Evolutionary conservation across 2,329 filamentous ascomycete genomes (phyloP).

Genomic region (Chaetomiaceae sp.): DNA sequence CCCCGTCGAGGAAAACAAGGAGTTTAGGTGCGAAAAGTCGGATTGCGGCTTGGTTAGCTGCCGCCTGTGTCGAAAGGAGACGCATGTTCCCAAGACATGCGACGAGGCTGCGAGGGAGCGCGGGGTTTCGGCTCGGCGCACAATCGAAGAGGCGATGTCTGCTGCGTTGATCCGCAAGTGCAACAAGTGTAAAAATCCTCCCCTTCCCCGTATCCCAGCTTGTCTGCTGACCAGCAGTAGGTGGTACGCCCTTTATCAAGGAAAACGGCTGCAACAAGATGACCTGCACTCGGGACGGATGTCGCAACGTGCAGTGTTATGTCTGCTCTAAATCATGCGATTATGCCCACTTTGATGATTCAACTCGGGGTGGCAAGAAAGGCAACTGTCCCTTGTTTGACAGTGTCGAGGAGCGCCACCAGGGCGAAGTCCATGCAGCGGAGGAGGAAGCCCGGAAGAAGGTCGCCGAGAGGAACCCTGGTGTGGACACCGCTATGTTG

Average conservation of each 20-base stretch:
- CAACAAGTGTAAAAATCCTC: slow-evolving; percentile 50
- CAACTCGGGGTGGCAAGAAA: slow-evolving; percentile 39
- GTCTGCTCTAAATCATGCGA: slow-evolving; percentile 63
- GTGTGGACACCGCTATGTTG: slow-evolving; percentile 53
- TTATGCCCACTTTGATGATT: slow-evolving; percentile 68
- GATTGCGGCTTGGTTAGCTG: slow-evolving; percentile 63
- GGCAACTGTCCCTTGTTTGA: slow-evolving; percentile 68
- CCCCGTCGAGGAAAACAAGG: slow-evolving; percentile 61
- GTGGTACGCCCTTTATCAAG: slow-evolving; percentile 75
- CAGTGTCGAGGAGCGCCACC: slow-evolving; percentile 54
- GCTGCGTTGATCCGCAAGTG: slow-evolving; percentile 72
- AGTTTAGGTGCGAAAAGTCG: slow-evolving; percentile 67
- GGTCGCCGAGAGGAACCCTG: slow-evolving; percentile 55
- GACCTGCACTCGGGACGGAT: slow-evolving; percentile 56
- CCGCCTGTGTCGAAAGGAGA: slow-evolving; percentile 61
- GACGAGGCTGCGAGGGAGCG: slow-evolving; percentile 59
- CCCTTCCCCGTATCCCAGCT: background rate
- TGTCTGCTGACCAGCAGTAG: slow-evolving; percentile 30
- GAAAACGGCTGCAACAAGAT: slow-evolving; percentile 80
- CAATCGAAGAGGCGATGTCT: slow-evolving; percentile 81
- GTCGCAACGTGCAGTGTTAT: slow-evolving; percentile 58
- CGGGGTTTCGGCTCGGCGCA: slow-evolving; percentile 57
- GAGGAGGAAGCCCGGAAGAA: slow-evolving; percentile 54
- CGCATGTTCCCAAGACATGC: slow-evolving; percentile 70
- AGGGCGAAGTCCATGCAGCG: slow-evolving; percentile 58